Evolutionary conservation across 1,284 basidiomycete species (phyloP).

Genomic region (Peniophora sp.): DNA sequence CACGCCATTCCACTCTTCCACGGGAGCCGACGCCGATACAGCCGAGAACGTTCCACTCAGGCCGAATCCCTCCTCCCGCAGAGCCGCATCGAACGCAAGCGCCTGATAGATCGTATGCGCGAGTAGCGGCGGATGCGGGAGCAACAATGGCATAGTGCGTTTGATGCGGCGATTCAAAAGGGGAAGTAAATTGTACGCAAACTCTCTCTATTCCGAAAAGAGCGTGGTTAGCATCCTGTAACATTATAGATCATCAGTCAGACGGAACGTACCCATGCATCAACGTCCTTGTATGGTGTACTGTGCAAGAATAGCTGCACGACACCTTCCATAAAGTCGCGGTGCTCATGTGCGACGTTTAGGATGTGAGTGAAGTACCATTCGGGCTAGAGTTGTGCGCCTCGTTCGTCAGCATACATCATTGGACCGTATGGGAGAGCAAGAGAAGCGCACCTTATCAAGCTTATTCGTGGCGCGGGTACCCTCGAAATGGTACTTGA

Average conservation of each 20-base stretch:
- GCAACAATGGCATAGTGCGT: conserved; percentile 66
- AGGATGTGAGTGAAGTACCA: conserved; percentile 90
- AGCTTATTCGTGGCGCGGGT: conserved; percentile 82
- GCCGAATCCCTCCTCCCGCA: conserved; percentile 72
- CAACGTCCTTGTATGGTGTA: conserved; percentile 56
- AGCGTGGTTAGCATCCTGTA: neutral
- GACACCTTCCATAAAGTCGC: conserved; percentile 67
- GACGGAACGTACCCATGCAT: conserved; percentile 71
- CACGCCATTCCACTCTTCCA: conserved; percentile 65
- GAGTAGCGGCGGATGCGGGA: conserved; percentile 76
- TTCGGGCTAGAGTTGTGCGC: conserved; percentile 4
- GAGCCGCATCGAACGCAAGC: conserved; percentile 77
- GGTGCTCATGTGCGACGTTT: conserved; percentile 78
- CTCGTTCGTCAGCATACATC: too few relatives aligned
- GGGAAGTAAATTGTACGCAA: conserved; percentile 65
- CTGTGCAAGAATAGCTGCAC: conserved; percentile 65
- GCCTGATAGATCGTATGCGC: conserved; percentile 96
- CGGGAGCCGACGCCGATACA: conserved; percentile 5
- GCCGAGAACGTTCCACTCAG: conserved; percentile 40
- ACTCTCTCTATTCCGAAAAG: conserved; percentile 56
- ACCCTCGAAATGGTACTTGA: conserved; percentile 95
- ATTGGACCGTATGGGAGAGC: too few relatives aligned
- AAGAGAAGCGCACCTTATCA: conserved; percentile 63
- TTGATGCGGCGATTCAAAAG: conserved; percentile 66
- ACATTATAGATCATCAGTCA: neutral